Conservation (phyloP, 495 filamentous ascomycete species). For the Parachaetomium inaequale region DNA sequence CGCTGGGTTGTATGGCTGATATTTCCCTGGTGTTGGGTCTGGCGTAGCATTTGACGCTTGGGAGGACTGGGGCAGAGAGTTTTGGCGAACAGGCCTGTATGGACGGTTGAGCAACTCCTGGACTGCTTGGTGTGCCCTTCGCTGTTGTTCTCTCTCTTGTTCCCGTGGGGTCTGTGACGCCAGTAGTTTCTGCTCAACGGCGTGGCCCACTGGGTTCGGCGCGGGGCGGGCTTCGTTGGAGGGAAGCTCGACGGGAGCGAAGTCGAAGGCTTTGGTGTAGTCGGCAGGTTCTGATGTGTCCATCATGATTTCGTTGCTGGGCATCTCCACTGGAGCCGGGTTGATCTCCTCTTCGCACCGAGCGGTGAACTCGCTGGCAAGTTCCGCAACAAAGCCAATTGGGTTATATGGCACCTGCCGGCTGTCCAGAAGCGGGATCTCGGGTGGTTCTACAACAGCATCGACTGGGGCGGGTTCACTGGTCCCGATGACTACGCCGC, state of each 20-base stretch:
- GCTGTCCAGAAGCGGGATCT: slow-evolving; percentile 23
- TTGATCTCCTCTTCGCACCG: slow-evolving; percentile 37
- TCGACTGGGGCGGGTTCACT: neutral
- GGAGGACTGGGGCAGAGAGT: slow-evolving; percentile 9
- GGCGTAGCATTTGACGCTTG: neutral
- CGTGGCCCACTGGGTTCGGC: neutral
- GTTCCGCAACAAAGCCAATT: slow-evolving; percentile 44
- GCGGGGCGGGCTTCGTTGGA: slow-evolving; percentile 11
- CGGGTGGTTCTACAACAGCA: neutral
- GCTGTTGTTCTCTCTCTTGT: slow-evolving; percentile 4
- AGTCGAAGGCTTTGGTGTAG: slow-evolving; percentile 28
- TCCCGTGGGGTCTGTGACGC: neutral
- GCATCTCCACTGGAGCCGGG: slow-evolving; percentile 44
- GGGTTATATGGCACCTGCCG: slow-evolving; percentile 27
- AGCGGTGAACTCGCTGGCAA: slow-evolving; percentile 36
- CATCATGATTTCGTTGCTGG: slow-evolving; percentile 23
- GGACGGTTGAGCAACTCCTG: slow-evolving; percentile 21
- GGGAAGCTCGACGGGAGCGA: slow-evolving; percentile 36
- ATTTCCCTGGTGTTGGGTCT: slow-evolving; percentile 16
- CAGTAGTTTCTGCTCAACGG: slow-evolving; percentile 16
- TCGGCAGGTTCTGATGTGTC: slow-evolving; percentile 19
- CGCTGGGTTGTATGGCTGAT: slow-evolving; percentile 36
- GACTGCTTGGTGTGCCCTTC: slow-evolving; percentile 14
- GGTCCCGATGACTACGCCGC: neutral
- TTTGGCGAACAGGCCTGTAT: slow-evolving; percentile 16